Conservation (phyloP, 257 asterid species). For the Solanum chaucha region DNA sequence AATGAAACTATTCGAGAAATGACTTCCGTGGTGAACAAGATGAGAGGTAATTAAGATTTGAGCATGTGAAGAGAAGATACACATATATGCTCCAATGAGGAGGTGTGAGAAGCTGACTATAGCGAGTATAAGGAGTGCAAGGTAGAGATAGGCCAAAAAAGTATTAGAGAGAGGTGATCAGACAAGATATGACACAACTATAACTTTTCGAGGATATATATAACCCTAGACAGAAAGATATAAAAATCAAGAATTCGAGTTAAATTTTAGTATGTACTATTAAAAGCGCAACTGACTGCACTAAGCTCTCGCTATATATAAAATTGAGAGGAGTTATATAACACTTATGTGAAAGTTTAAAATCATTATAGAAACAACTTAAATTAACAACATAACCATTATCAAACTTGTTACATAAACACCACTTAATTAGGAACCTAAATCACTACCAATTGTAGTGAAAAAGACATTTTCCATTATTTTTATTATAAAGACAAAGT, state of each 20-base stretch:
- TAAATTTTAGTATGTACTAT: too few relatives aligned
- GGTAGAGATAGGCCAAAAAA: too few relatives aligned
- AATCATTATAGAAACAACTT: background rate
- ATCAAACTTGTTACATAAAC: background rate
- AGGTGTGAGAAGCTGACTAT: background rate
- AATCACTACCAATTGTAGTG: background rate
- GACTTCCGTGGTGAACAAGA: background rate
- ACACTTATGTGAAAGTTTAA: background rate
- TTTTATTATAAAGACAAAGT: background rate
- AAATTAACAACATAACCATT: background rate
- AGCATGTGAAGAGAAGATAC: background rate
- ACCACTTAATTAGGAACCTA: background rate
- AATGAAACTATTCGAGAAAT: accelerated
- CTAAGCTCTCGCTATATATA: background rate
- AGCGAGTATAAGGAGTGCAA: background rate
- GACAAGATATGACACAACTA: background rate
- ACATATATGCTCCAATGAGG: background rate
- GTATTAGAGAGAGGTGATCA: background rate
- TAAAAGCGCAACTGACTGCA: background rate
- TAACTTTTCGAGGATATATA: too few relatives aligned
- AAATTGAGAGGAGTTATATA: background rate
- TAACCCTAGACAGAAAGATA: too few relatives aligned
- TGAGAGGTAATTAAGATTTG: too few relatives aligned
- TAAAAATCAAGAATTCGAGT: accelerated
- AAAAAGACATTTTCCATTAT: background rate